Base-by-base conservation (phyloP, 768 basidiomycete species). In the Hortiboletus campestris region DNA sequence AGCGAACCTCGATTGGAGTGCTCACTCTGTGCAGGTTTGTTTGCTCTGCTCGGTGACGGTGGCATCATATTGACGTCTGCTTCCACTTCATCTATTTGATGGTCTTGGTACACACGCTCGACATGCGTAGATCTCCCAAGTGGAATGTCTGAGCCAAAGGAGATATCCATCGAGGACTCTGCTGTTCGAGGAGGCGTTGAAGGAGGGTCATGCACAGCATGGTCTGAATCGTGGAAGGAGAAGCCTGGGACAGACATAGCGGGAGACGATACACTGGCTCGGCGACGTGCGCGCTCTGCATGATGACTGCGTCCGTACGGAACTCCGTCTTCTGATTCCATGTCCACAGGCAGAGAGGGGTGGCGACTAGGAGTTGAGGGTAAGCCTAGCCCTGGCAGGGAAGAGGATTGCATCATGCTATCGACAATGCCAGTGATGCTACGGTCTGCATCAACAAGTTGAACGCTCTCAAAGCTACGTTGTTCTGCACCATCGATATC, bases 361-460 rank as follows among this genome's bases (percentile, higher is more conserved):
- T 31, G 69, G 75, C 4, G 84, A 80, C 55, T 53, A 19, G 69
- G 65, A 6, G 69, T 71, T 8, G 69, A 69, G 14, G 69, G 69
- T 14, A 65, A 38, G 13, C 68, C 68, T 16, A 69, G 51, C 39
- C 68, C 68, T 7, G 58, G 59, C 2, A 59, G 19, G n/a, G 65
- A 59, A 4, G 57, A 22, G 41, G 69, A 52, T 49, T 80, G 78
- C 55, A 89, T 77, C 77, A 89, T 84, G 51, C 86, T 80, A 43
- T 89, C 83, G 19, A 89, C 86, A 29, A 87, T 76, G n/a, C 85
- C 84, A 11, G 83, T 84, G 60, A 89, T 83, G 65, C 84, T 87
- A 52, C 77, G 69, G 56, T 70, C 75, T n/a, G 63, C 57, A 47
- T 81, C 78, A n/a, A 72, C 75, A 25, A 78, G 64, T 34, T 76